phyloP scores from a whole-genome alignment of 73 alveolate species.

The Tetrahymena malaccensis region DNA sequence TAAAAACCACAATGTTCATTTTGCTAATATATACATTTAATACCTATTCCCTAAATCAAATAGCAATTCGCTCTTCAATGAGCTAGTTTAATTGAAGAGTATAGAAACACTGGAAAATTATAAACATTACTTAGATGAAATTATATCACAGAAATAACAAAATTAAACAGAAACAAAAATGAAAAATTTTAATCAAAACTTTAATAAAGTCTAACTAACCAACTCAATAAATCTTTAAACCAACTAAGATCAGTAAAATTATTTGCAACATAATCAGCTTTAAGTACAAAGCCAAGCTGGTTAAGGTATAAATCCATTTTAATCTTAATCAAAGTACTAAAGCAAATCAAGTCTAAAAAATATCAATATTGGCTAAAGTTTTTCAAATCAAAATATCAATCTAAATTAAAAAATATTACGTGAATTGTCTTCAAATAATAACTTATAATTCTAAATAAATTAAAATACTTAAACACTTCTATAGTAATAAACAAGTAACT shows the following conservation, averaged over 20 bases:
- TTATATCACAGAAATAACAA: neutral
- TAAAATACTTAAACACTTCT: neutral
- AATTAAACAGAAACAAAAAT: neutral
- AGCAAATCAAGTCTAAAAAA: neutral
- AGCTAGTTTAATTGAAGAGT: neutral
- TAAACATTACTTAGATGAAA: neutral
- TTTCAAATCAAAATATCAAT: neutral
- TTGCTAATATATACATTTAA: neutral
- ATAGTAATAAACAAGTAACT: neutral
- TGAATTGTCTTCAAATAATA: neutral
- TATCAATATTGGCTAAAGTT: neutral
- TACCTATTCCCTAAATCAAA: neutral
- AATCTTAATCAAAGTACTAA: neutral
- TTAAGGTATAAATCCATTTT: neutral
- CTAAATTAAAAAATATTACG: neutral
- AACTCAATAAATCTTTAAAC: neutral
- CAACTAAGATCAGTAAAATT: neutral
- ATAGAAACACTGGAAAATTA: neutral
- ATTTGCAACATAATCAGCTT: neutral
- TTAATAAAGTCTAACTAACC: neutral
- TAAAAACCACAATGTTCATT: neutral
- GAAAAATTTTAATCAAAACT: neutral
- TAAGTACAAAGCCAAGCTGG: neutral
- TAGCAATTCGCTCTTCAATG: neutral
- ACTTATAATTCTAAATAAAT: neutral